Percentiles rank a stretch among this genome's conserved stretches.
Conservation (phyloP, 805 yeast genomes). For the Suhomyces sp. region DNA sequence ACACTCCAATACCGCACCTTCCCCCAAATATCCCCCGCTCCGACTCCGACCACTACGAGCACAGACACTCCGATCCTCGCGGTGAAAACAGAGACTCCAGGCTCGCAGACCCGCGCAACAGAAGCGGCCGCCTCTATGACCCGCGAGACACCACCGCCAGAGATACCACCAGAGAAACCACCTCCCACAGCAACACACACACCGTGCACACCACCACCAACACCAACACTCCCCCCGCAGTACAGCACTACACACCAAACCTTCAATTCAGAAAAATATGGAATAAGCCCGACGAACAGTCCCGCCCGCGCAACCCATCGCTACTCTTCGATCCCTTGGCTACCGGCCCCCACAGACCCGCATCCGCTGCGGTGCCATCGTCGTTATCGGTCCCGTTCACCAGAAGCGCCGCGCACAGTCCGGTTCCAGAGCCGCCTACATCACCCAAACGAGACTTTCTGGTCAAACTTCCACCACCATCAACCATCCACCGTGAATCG, state of each 20-base stretch:
- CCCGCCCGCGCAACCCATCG: conserved; percentile 45
- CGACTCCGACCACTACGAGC: not conserved
- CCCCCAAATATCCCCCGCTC: not conserved
- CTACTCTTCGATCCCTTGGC: conserved; percentile 50
- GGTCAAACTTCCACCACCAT: conserved; percentile 21
- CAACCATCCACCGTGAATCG: conserved; percentile 14
- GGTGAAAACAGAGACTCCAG: conserved; percentile 2
- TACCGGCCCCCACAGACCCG: conserved; percentile 6
- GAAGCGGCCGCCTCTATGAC: not conserved
- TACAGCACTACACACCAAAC: conserved; percentile 23
- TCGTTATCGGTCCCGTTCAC: not conserved
- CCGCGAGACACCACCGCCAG: not conserved
- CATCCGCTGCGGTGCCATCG: not conserved
- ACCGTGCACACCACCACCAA: not conserved
- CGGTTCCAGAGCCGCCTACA: not conserved
- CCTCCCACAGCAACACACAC: not conserved
- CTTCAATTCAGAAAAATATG: conserved; percentile 37
- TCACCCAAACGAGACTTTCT: conserved; percentile 5
- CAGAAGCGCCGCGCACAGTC: not conserved
- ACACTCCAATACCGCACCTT: not conserved
- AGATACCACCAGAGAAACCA: not conserved
- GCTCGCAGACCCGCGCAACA: conserved; percentile 1
- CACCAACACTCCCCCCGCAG: conserved; percentile 4
- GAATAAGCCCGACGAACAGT: conserved; percentile 9
- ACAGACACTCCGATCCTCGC: conserved; percentile 8